Evolutionary conservation across 495 filamentous ascomycete genomes (phyloP), one percentile per base, ranked within the genome.

Genomic region (Corynascus novoguineensis): DNA sequence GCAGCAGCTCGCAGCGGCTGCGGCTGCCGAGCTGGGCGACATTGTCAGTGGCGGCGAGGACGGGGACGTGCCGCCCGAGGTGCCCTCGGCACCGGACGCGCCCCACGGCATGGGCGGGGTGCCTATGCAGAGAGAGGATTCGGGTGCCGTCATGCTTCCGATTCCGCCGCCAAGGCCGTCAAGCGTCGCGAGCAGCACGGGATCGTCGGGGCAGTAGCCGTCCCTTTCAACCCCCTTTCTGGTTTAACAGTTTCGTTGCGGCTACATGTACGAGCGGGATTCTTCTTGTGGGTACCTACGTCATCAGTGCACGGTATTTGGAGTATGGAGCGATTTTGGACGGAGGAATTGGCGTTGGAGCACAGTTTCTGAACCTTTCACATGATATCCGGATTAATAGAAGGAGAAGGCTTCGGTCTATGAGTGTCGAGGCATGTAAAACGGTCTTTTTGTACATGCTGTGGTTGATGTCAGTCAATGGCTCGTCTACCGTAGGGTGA

Each of bases 91-190:
- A 47, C 64, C 50, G 51, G 58, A 51, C 34, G n/a, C 68, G 15
- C 56, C 62, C 42, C 38, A 59, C 31, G 62, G 60, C 21, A 55
- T 73, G 47, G 74, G 73, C 5, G 73, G 75, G 27, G 69, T 75
- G 22, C 70, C 75, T 34, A 78, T 77, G 75, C 71, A 74, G 60
- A 68, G 74, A 46, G 67, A 73, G 25, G 75, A 75, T 11, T 51
- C 60, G 22, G 52, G 55, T 29, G 40, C 54, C 11, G 58, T 60
- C 17, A 38, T 37, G 25, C 53, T 66, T 55, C 69, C 68, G 3
- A 52, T 65, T 19, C 73, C 67, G 34, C 75, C 73, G 21, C 68
- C 73, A 14, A 61, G 75, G 56, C 75, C 75, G 45, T 55, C 65
- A 28, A 78, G 75, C 47, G 70, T 67, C 4, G 72, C 68, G 5